Percentiles rank a stretch among this genome's conserved stretches.
Conservation (phyloP, 495 filamentous ascomycete genomes). For the Zalerion maritima region DNA sequence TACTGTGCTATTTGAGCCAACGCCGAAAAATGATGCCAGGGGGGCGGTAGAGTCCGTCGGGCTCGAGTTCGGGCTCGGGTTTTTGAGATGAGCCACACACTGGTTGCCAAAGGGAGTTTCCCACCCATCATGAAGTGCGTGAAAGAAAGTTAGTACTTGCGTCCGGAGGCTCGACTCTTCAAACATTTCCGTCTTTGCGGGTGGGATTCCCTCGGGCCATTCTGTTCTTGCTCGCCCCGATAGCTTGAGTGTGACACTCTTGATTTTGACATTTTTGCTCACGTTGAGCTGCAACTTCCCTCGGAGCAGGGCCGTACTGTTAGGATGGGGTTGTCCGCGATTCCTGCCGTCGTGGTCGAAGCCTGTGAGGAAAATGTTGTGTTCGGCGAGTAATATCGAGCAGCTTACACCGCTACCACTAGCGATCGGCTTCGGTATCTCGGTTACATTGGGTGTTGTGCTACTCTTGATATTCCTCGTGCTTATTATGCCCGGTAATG, state of each 20-base stretch:
- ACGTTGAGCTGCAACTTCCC: slow-evolving; percentile 73
- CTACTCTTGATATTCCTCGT: slow-evolving; percentile 16
- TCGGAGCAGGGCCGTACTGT: slow-evolving; percentile 64
- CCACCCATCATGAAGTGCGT: slow-evolving; percentile 45
- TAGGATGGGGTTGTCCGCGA: slow-evolving; percentile 19
- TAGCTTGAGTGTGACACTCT: slow-evolving; percentile 80
- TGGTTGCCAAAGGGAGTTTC: slow-evolving; percentile 46
- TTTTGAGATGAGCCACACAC: slow-evolving; percentile 30
- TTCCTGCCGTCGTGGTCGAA: slow-evolving; percentile 74
- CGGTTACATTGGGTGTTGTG: slow-evolving; percentile 25
- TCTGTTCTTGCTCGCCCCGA: slow-evolving; percentile 76
- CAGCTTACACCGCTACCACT: slow-evolving; percentile 59
- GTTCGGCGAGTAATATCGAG: slow-evolving; percentile 70
- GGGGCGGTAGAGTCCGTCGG: slow-evolving; percentile 16
- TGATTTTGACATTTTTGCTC: slow-evolving; percentile 85
- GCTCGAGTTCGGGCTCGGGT: no score
- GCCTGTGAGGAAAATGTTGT: slow-evolving; percentile 76
- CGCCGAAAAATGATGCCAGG: no score
- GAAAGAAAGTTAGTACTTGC: slow-evolving; percentile 72
- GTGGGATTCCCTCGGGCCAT: slow-evolving; percentile 97
- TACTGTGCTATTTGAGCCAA: no score
- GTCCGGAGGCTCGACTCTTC: slow-evolving; percentile 67
- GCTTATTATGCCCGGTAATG: neutral
- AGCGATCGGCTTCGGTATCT: slow-evolving; percentile 53
- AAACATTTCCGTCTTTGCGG: slow-evolving; percentile 65